Evolutionary conservation across 768 basidiomycete species (phyloP).

Genomic region (Auricularia auricula-judae): DNA sequence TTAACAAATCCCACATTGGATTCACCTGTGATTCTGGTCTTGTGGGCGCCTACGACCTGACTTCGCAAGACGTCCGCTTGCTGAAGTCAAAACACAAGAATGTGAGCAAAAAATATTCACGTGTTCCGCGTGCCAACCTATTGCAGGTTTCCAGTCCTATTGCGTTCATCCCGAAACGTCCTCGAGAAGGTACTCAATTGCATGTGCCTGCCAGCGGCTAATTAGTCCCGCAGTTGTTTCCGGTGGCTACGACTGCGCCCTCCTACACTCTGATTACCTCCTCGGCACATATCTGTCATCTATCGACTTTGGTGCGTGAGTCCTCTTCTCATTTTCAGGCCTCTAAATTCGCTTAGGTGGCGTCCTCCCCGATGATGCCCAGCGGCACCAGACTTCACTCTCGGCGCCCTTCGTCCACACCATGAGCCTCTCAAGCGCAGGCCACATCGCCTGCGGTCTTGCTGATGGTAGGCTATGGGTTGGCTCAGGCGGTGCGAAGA

Average conservation of each 20-base stretch:
- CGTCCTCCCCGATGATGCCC: constrained; percentile 23
- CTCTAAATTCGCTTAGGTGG: neutral
- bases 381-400: constrained; percentile 31
- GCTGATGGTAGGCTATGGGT: constrained; percentile 68
- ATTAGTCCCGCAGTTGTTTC: constrained; percentile 38
- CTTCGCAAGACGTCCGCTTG: constrained; percentile 31
- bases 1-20: constrained; percentile 47
- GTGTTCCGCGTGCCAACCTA: constrained; percentile 13
- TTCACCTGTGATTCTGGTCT: constrained; percentile 61
- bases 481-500: constrained; percentile 57
- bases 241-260: constrained; percentile 60
- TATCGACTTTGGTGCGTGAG: constrained; percentile 41
- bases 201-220: neutral
- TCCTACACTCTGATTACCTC: constrained; percentile 57
- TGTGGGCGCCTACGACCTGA: constrained; percentile 56
- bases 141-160: constrained; percentile 58
- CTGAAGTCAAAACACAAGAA: constrained; percentile 57
- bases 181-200: constrained; percentile 34
- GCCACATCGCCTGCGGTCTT: constrained; percentile 56
- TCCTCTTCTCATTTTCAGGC: constrained; percentile 1
- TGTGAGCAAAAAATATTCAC: constrained; percentile 24
- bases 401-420: constrained; percentile 70
- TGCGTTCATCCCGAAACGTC: constrained; percentile 59
- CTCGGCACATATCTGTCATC: constrained; percentile 48
- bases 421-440: constrained; percentile 44